A percentile compares a stretch with the other conserved stretches of the same genome.
These are phyloP conservation scores for Ogataea paraovalis DNA, from an alignment of 805 yeast genomes.

Conservation along the genomic window DNA sequence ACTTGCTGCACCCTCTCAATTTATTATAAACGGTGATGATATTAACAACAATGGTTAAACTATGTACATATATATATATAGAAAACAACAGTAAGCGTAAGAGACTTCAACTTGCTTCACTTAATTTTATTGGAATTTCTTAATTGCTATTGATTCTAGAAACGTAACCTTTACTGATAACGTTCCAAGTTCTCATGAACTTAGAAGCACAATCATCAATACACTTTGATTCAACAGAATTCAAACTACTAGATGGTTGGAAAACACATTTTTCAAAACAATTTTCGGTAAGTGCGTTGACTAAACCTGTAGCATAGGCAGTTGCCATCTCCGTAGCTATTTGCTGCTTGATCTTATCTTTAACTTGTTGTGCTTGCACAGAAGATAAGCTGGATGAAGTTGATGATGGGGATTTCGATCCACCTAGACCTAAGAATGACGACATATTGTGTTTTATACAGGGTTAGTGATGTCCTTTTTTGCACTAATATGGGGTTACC, in stretches of 20 bases:
- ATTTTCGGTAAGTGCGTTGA: constrained; percentile 78
- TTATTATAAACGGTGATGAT: too few species aligned
- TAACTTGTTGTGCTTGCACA: constrained; percentile 40
- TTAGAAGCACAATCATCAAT: constrained; percentile 76
- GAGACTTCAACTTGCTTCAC: too few species aligned
- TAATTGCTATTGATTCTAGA: constrained; percentile 47
- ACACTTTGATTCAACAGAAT: constrained; percentile 58
- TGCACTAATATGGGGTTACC: background rate
- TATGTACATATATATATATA: too few species aligned
- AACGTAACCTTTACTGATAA: constrained; percentile 72
- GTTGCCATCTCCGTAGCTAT: constrained; percentile 81
- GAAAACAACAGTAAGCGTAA: too few species aligned
- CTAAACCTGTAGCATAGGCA: constrained; percentile 87
- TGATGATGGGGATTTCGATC: constrained; percentile 8
- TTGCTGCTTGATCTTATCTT: constrained; percentile 62
- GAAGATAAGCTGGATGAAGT: constrained; percentile 3
- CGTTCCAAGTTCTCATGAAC: constrained; percentile 89
- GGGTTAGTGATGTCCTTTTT: too few species aligned
- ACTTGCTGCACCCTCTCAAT: too few species aligned
- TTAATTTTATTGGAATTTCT: too few species aligned
- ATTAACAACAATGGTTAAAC: too few species aligned
- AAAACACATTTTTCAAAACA: constrained; percentile 78
- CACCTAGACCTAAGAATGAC: constrained; percentile 31
- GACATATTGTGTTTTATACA: constrained; percentile 19
- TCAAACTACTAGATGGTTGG: constrained; percentile 51